Conservation (phyloP, 352 stramenopile species). For the Thraustochytrium sp. region DNA sequence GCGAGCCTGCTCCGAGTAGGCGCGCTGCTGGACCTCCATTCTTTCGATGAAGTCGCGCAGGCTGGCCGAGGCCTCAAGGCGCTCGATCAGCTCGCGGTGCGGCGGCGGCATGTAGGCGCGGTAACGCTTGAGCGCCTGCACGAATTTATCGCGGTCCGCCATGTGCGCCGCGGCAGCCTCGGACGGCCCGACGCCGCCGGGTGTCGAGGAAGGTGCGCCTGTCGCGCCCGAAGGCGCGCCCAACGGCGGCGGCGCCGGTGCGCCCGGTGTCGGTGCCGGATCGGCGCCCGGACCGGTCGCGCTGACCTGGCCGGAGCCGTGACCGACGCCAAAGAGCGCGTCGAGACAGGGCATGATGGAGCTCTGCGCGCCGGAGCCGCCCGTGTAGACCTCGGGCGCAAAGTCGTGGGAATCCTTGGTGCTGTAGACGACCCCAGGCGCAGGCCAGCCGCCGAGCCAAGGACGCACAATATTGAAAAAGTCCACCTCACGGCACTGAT, state of each 20-base stretch:
- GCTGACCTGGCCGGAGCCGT: neutral
- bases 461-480: slow-evolving; percentile 45
- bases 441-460: slow-evolving; percentile 2
- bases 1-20: neutral
- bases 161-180: neutral
- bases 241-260: too few species aligned
- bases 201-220: too few species aligned
- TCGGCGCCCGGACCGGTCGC: neutral
- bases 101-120: slow-evolving; percentile 30
- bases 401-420: neutral
- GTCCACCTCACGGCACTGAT: slow-evolving; percentile 32
- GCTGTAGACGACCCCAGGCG: slow-evolving; percentile 24
- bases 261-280: too few species aligned
- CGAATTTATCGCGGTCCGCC: neutral
- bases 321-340: slow-evolving; percentile 41
- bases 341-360: slow-evolving; percentile 43
- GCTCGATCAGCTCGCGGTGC: slow-evolving; percentile 29
- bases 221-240: too few species aligned
- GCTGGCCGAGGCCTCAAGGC: neutral
- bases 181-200: neutral
- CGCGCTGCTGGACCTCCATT: neutral
- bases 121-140: neutral
- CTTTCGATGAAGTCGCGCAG: slow-evolving; percentile 16
- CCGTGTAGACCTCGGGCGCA: slow-evolving; percentile 1
- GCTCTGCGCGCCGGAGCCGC: slow-evolving; percentile 40